phyloP scores from a whole-genome alignment of 2,329 filamentous ascomycete species.

The Ceratocystis eucalypticola region DNA sequence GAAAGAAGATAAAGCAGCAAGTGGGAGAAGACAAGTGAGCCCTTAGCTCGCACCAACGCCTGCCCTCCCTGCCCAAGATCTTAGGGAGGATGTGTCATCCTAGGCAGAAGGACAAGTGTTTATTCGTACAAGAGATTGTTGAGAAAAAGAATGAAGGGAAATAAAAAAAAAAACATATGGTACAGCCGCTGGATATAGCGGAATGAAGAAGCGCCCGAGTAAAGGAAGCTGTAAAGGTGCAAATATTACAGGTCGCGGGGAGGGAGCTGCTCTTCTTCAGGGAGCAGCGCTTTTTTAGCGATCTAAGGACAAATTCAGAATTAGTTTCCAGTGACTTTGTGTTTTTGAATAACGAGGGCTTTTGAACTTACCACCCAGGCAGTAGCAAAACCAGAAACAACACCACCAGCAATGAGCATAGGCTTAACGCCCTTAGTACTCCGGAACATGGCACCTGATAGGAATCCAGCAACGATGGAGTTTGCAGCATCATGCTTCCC shows the following conservation, averaged over 20 bases:
- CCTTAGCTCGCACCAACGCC: slow-evolving; percentile 3
- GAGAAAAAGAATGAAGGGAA: slow-evolving; percentile 6
- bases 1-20: not conserved
- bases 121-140: slow-evolving; percentile 18
- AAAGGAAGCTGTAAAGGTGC: not conserved
- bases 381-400: slow-evolving; percentile 75
- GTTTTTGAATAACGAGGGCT: not conserved
- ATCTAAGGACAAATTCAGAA: slow-evolving; percentile 19
- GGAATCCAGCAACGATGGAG: slow-evolving; percentile 66
- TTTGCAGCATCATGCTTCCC: slow-evolving; percentile 86
- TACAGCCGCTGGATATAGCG: slow-evolving; percentile 17
- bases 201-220: not conserved
- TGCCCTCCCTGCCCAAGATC: not conserved
- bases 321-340: not conserved
- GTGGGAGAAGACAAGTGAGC: slow-evolving; percentile 10
- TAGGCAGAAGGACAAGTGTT: not conserved
- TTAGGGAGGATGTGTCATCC: not conserved
- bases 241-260: slow-evolving; percentile 18
- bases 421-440: slow-evolving; percentile 79
- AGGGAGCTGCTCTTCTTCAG: slow-evolving; percentile 16
- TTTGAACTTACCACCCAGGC: slow-evolving; percentile 68
- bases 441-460: slow-evolving; percentile 94
- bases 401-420: slow-evolving; percentile 86
- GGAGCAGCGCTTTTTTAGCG: slow-evolving; percentile 19
- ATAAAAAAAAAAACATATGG: slow-evolving; percentile 26